Evolutionary conservation across 2,329 filamentous ascomycete genomes (phyloP), one percentile per base, ranked within the genome.

Genomic region (Penicillium sp.): DNA sequence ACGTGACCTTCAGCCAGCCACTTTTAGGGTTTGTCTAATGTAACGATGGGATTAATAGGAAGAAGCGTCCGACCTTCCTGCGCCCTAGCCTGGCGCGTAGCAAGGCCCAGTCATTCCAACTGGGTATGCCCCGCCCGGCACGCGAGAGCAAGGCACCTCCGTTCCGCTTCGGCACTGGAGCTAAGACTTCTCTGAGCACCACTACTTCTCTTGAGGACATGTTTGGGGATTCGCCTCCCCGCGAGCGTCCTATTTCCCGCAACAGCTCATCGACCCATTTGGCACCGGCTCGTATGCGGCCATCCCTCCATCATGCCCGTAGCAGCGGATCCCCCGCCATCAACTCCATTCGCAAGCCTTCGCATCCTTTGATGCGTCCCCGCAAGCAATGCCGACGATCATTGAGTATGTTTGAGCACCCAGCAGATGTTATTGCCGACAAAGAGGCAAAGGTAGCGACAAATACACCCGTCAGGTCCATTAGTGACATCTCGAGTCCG

Each of bases 331-430:
- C 90, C 12, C 90, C 91, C 29, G 80, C 87, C 54, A 79, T 78
- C 51, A 77, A 75, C 52, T 86, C 92, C 59, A 74, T 84, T 48
- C 84, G 90, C 56, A 89, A 91, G 58, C 79, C 75, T 64, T 86
- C 81, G 41, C 90, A 84, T 68, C 87, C 80, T 49, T 81, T 87
- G 58, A 76, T 83, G 61, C 83, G 89, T 54, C 88, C 88, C 37
- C 82, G 91, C 58, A 95, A 95, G 66, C 88, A 93, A 68, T 92
- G 92, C 65, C 85, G 93, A 53, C 84, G 93, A 58, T 95, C 92
- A 19, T 75, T 96, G 65, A 97, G 93, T 79, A 99, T 99, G 93
- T 99, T 95, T 72, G 92, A 97, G 74, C 84, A 87, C 67, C 87
- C 91, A 3, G 87, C 82, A 58, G 93, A 97, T 66, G 79, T 96